These are phyloP conservation scores for Isabelozyma rhagii DNA, from an alignment of 805 yeast species.

Conservation along the genomic window DNA sequence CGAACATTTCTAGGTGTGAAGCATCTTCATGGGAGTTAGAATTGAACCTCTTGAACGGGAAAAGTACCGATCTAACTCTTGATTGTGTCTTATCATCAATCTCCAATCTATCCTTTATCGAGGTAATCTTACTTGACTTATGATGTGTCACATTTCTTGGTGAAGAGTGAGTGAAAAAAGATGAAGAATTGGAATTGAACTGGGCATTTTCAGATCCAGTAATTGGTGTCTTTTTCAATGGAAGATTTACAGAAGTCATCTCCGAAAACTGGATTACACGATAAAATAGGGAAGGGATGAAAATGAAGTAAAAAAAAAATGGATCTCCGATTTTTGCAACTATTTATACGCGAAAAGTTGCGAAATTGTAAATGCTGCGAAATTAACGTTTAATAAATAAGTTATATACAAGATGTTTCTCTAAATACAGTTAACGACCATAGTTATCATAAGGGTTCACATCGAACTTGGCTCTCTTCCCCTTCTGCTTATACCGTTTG, in stretches of 20 bases:
- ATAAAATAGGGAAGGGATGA: neutral
- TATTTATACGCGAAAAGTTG: too few species aligned
- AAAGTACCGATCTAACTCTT: neutral
- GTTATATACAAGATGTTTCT: neutral
- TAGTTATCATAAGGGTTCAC: slow-evolving; percentile 14
- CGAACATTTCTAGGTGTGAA: neutral
- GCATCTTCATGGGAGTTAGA: neutral
- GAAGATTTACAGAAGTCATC: too few species aligned
- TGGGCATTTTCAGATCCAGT: neutral
- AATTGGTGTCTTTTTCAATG: neutral
- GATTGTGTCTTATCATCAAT: neutral
- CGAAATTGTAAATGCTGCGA: neutral
- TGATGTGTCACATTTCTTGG: neutral
- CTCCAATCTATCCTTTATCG: too few species aligned
- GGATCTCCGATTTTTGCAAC: neutral
- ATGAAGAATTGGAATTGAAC: neutral
- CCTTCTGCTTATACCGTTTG: slow-evolving; percentile 28
- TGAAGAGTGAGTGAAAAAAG: neutral
- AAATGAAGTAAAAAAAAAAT: neutral
- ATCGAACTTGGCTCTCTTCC: slow-evolving; percentile 19
- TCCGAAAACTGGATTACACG: too few species aligned
- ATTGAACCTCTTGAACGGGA: neutral
- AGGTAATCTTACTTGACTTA: too few species aligned
- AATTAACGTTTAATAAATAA: neutral
- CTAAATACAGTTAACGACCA: slow-evolving; percentile 13